Evolutionary conservation across 2,329 filamentous ascomycete species (phyloP), one percentile per base, ranked within the genome.

Genomic region (Ceratocystis variospora): DNA sequence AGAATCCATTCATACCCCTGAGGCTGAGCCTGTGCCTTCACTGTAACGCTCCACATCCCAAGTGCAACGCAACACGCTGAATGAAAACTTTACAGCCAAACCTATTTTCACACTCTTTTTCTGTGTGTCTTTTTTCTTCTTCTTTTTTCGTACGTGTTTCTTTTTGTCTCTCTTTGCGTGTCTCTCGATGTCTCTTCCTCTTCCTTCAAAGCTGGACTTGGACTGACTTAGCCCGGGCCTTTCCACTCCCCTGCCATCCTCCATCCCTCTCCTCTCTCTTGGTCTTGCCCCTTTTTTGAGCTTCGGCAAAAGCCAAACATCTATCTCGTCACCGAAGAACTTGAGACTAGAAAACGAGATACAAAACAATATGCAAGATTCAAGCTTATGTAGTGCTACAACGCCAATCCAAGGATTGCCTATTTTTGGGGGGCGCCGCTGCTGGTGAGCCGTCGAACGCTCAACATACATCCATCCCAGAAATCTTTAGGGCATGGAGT

Each of bases 21-120:
- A 65, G 64, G 64, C 64, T 65, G 64, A 65, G 64, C 53, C 44
- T 33, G 46, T 65, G 37, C 41, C 41, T 65, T 28, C 31, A 17
- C 15, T 62, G n/a, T 44, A 48, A 63, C 45, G 15, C 31, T 50
- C 22, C 33, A 37, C 33, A 22, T 50, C 15, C 53, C 22, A 57
- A 31, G 25, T 57, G 25, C 53, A 57, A 57, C 53, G 53, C 22
- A 57, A 22, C 25, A 57, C 53, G 17, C 53, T 57, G 53, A 57
- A 33, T 28, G 31, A 10, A 57, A 57, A 57, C 53, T 50, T 50
- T 31, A 31, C 22, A 31, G 3, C 22, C 12, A 12, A 12, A 5
- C 22, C 25, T 12, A 22, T 57, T 12, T 33, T 33, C 15, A 10
- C 19, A 0, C 31, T 6, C 17, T 57, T 12, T 19, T 55, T 15